Conservation (phyloP, 2,329 filamentous ascomycete genomes). For the Ophiosphaerella herpotricha region DNA sequence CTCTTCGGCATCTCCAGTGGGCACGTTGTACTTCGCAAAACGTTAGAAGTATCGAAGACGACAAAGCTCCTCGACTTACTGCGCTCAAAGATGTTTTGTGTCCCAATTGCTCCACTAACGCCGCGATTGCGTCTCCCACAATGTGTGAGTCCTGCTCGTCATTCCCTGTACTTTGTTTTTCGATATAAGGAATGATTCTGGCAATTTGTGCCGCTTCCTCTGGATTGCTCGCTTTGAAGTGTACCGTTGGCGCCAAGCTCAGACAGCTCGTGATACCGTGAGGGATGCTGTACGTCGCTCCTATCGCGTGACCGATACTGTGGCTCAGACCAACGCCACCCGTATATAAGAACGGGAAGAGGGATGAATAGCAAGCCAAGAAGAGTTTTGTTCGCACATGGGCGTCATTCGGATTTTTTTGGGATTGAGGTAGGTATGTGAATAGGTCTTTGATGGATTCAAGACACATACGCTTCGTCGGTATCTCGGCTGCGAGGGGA, state of each 20-base stretch:
- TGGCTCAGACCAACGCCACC: conserved; percentile 57
- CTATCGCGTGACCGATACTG: conserved; percentile 57
- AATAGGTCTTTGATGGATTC: conserved; percentile 57
- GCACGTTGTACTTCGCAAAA: conserved; percentile 37
- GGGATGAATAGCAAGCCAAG: conserved; percentile 57
- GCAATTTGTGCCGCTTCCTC: conserved; percentile 55
- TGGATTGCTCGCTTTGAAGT: conserved; percentile 54
- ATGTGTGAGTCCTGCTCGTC: conserved; percentile 50
- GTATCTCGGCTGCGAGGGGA: conserved; percentile 56
- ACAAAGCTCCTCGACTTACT: conserved; percentile 21
- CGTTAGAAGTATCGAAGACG: conserved; percentile 12
- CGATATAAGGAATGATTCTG: conserved; percentile 53
- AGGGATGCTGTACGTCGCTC: conserved; percentile 60
- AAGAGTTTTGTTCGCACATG: conserved; percentile 58
- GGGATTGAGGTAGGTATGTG: conserved; percentile 57
- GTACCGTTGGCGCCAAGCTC: conserved; percentile 58
- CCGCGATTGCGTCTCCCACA: conserved; percentile 52
- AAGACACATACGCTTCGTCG: conserved; percentile 52
- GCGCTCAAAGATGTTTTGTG: conserved; percentile 43
- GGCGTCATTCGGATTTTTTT: conserved; percentile 52
- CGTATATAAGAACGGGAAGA: conserved; percentile 55
- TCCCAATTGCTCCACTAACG: conserved; percentile 53
- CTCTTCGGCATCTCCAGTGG: conserved; percentile 42
- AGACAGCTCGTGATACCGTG: conserved; percentile 61
- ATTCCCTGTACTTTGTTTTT: conserved; percentile 48